Evolutionary conservation across 2,329 filamentous ascomycete genomes (phyloP), one percentile per base, ranked within the genome.

Genomic region (Davidsoniella virescens): DNA sequence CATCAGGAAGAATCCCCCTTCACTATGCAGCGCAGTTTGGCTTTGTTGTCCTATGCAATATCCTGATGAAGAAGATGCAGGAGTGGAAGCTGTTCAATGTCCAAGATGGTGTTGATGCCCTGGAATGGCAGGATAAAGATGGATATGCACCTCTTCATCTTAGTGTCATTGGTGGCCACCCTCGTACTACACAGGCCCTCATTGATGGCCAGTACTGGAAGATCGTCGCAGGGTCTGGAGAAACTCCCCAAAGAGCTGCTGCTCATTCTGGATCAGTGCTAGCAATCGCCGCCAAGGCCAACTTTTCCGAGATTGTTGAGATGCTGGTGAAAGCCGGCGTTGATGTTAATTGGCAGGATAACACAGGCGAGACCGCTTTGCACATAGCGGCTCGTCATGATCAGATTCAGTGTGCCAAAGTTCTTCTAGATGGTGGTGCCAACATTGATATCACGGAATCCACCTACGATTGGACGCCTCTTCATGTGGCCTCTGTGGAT

Each of bases 11-110:
- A 4, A 73, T 90, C 12, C 87, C 90, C 1, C 71, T 96, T 9
- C 90, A 96, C 62, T 95, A 95, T 61, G 87, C 87, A 2, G 90
- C 92, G 0, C 87, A 96, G 62, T 94, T 93, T 61, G 92, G 92
- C 2, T 87, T 95, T 58, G 84, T 92, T 3, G 77, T 87, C n/a
- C 81, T 95, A 8, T 94, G 87, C 60, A 76, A 94, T 60, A 73
- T 88, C 20, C 75, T 96, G 56, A 88, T 95, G 67, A 79, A 82
- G 55, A 82, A 83, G 59, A 88, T 98, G 80, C 84, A 90, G 61
- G 74, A 80, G 20, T 96, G 90, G 90, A 76, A 76, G 14, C 80
- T 93, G 58, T 94, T 94, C 59, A 75, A 94, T 59, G 80, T 88
- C 25, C 77, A 80, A 36, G 73, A 87, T 55, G 88, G 88, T 8